Percentiles rank a stretch among this genome's conserved stretches.
These are phyloP conservation scores for Purpureocillium lavendulum DNA, from an alignment of 2,329 filamentous ascomycete species.

Conservation along the genomic window DNA sequence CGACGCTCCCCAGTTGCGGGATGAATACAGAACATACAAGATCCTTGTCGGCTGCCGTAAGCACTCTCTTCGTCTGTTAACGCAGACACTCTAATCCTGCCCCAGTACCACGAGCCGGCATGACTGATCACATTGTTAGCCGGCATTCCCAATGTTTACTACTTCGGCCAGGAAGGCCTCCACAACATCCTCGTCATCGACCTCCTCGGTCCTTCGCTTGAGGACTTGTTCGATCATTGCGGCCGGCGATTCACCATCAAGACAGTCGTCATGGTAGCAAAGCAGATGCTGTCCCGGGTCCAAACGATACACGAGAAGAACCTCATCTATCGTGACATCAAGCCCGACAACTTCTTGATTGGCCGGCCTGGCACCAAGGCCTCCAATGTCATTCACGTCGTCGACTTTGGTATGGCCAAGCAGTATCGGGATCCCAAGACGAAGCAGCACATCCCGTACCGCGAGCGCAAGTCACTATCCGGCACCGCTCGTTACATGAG, in stretches of 20 bases:
- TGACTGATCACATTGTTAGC: slow-evolving; percentile 43
- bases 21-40: slow-evolving; percentile 99
- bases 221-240: slow-evolving; percentile 97
- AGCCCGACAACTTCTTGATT: slow-evolving; percentile 98
- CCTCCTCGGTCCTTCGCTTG: slow-evolving; percentile 84
- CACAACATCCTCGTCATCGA: slow-evolving; percentile 99
- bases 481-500: slow-evolving; percentile 98
- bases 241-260: slow-evolving; percentile 92
- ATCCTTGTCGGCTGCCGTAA: slow-evolving; percentile 98
- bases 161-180: slow-evolving; percentile 95
- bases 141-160: slow-evolving; percentile 98
- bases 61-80: slow-evolving; percentile 21
- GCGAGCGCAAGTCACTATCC: slow-evolving; percentile 92
- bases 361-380: slow-evolving; percentile 85
- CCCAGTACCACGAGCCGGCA: neutral
- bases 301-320: slow-evolving; percentile 97
- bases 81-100: slow-evolving; percentile 19
- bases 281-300: slow-evolving; percentile 96
- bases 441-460: slow-evolving; percentile 96
- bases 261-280: slow-evolving; percentile 98
- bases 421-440: slow-evolving; percentile 98
- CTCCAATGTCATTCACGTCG: slow-evolving; percentile 97
- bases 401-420: slow-evolving; percentile 99
- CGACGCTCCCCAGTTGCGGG: slow-evolving; percentile 92
- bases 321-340: slow-evolving; percentile 97